A percentile compares a stretch with the other conserved stretches of the same genome.
phyloP scores from a whole-genome alignment of 768 basidiomycete species.

The Artomyces pyxidatus region DNA sequence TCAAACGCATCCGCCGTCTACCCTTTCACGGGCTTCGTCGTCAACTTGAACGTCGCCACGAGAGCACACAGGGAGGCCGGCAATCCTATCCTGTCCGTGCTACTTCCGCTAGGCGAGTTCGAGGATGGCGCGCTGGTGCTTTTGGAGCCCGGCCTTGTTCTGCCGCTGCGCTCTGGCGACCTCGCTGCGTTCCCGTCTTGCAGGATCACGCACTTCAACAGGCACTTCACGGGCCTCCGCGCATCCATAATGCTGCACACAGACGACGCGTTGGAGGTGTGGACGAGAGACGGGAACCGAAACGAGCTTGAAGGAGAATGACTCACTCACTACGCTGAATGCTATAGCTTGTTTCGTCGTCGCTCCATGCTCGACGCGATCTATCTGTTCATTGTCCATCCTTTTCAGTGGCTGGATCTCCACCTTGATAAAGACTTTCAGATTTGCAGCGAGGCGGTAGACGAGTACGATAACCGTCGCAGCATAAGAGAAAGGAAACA shows the following conservation, averaged over 20 bases:
- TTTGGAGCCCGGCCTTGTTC: conserved; percentile 4
- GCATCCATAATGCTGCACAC: conserved; percentile 6
- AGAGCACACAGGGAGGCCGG: not conserved
- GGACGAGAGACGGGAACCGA: not conserved
- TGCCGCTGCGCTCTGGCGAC: conserved; percentile 1
- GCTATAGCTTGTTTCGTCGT: no score
- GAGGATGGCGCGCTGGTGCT: conserved; percentile 2
- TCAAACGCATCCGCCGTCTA: not conserved
- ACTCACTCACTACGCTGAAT: no score
- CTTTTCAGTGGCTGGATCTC: no score
- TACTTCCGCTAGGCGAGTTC: not conserved
- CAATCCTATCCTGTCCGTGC: not conserved
- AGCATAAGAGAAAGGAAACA: no score
- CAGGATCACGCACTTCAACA: conserved; percentile 4
- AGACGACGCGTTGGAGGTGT: not conserved
- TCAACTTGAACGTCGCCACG: not conserved
- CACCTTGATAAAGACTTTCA: no score
- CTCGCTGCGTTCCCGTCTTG: conserved; percentile 3
- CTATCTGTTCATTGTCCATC: no score
- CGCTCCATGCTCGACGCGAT: no score
- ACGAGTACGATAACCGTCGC: no score
- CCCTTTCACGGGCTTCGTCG: not conserved
- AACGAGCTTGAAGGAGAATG: no score
- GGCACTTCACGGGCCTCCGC: conserved; percentile 1
- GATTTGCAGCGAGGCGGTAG: no score